Evolutionary conservation across 1,284 basidiomycete genomes (phyloP).

Genomic region (Sphaerobolus stellatus): DNA sequence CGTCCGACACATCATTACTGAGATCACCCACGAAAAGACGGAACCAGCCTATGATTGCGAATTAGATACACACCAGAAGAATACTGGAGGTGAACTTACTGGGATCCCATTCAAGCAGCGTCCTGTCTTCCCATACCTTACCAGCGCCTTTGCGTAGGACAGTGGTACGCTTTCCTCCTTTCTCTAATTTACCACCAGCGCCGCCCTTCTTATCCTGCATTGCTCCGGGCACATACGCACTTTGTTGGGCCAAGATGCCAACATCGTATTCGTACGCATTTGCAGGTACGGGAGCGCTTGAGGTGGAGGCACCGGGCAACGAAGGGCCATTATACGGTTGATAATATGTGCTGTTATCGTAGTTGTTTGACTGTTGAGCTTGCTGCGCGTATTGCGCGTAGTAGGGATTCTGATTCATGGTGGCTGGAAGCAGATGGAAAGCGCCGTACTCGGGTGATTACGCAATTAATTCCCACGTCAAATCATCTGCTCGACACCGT

Average conservation of each 20-base stretch:
- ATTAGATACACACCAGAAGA: neutral
- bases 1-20: constrained; percentile 97
- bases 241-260: constrained; percentile 82
- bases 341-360: constrained; percentile 75
- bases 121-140: constrained; percentile 97
- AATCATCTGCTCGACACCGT: constrained; percentile 38
- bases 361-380: constrained; percentile 42
- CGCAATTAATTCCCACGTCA: neutral
- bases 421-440: neutral
- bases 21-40: constrained; percentile 97
- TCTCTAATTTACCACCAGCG: constrained; percentile 78
- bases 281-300: constrained; percentile 80
- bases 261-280: constrained; percentile 89
- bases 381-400: constrained; percentile 39
- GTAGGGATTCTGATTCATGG: constrained; percentile 44
- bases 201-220: constrained; percentile 84
- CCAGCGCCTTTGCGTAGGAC: constrained; percentile 94
- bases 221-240: constrained; percentile 84
- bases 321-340: constrained; percentile 75
- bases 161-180: constrained; percentile 90
- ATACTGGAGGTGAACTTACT: constrained; percentile 52
- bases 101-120: constrained; percentile 96
- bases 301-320: constrained; percentile 59
- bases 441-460: neutral
- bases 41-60: constrained; percentile 78